Conservation (phyloP, 2,329 filamentous ascomycete species). For the Alternaria sp. region DNA sequence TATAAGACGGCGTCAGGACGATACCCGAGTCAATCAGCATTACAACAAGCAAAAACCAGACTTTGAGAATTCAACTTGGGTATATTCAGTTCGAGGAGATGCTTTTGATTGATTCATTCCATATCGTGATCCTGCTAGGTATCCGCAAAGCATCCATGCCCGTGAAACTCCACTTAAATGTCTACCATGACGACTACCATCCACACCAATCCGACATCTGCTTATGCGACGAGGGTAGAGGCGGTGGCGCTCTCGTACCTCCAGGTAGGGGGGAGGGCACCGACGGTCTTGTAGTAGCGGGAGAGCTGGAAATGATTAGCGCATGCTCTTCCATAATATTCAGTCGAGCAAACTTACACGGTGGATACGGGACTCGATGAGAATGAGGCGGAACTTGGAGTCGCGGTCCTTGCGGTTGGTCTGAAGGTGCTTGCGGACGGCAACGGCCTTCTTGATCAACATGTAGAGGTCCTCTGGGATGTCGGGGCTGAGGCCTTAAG, state of each 20-base stretch:
- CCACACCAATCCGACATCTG: conserved; percentile 42
- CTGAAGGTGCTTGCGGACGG: conserved; percentile 99
- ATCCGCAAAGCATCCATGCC: conserved; percentile 46
- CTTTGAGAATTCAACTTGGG: conserved; percentile 16
- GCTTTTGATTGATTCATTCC: conserved; percentile 47
- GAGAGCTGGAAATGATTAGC: conserved; percentile 63
- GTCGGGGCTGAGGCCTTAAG: conserved; percentile 91
- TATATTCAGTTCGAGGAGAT: conserved; percentile 37
- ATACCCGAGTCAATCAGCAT: conserved; percentile 27
- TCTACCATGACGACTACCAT: conserved; percentile 32
- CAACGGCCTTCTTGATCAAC: conserved; percentile 97
- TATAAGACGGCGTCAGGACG: conserved; percentile 12
- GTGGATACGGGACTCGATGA: conserved; percentile 99
- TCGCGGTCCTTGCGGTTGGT: conserved; percentile 99
- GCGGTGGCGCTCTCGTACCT: conserved; percentile 98
- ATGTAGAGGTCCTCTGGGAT: conserved; percentile 99
- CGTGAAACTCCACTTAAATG: conserved; percentile 46
- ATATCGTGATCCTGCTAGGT: conserved; percentile 44
- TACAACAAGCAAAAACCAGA: conserved; percentile 8
- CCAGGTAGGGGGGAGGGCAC: conserved; percentile 87
- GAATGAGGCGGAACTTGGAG: conserved; percentile 99
- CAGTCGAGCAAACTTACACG: too few relatives aligned
- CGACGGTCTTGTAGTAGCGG: conserved; percentile 98
- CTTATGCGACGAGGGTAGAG: conserved; percentile 52
- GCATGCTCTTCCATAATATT: too few relatives aligned